Evolutionary conservation across 2,329 filamentous ascomycete species (phyloP), one percentile per base, ranked within the genome.

Genomic region (Cladosporium sp.): DNA sequence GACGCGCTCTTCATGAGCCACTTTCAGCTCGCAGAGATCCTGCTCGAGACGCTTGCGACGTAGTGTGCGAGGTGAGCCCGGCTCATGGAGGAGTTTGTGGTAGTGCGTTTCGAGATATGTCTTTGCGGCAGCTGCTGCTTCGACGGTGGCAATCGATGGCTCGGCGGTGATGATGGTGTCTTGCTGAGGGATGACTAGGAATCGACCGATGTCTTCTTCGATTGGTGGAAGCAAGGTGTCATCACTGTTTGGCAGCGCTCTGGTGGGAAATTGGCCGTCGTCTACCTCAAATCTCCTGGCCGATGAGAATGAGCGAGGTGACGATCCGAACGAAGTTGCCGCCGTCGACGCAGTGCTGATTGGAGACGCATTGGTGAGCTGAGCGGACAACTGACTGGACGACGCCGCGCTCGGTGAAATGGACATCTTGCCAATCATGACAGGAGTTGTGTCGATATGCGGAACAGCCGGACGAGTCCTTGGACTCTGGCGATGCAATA

Each of bases 71-170:
- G 83, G 75, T 3, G 78, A 80, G 1, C 73, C 72, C 2, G 64
- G 49, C 19, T 73, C 74, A 4, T 72, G 70, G 2, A 89, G 73
- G 7, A 89, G 67, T n/a, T 82, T 74, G 59, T 91, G 85, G 72
- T 88, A 96, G 61, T 91, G 82, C 0, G 84, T 89, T 67, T 97
- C 93, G 8, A 97, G 78, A 60, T 83, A 95, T 17, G 95, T 82
- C 66, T 95, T 96, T 38, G 89, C 86, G 0, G 88, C 85, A 0
- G 89, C 83, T 2, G 85, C 81, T 53, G 80, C 83, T 70, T 97
- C 92, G 0, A 89, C 85, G 0, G 90, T 95, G 9, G 64, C 55
- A 18, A 76, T 56, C 1, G 73, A 72, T n/a, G 71, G 70, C 41
- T 56, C 58, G 51, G 32, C 18, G 15, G 56, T 43, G 24, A 57